Percentiles rank a stretch among this genome's conserved stretches.
These are phyloP conservation scores for Trichosanthes cucumerina DNA, from an alignment of 306 rosid species.

Conservation along the genomic window DNA sequence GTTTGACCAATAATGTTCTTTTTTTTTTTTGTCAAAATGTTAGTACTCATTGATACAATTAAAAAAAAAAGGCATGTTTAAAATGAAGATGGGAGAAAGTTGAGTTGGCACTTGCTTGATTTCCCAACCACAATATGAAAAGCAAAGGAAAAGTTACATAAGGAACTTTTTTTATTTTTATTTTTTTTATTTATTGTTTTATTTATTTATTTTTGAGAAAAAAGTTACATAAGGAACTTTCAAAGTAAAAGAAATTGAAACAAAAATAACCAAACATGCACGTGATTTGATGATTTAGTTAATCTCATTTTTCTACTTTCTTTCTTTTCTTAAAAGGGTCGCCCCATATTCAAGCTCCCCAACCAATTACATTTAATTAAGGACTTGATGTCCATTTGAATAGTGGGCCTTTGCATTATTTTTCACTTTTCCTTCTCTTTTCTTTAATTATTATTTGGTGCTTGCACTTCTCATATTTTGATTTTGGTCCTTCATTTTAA, in stretches of 20 bases:
- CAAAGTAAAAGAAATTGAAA: not conserved
- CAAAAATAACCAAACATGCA: not conserved
- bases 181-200: no score
- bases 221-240: not conserved
- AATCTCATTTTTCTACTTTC: not conserved
- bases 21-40: not conserved
- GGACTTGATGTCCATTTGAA: not conserved
- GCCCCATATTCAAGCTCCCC: no score
- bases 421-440: not conserved
- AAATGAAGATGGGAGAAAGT: not conserved
- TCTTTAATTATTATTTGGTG: not conserved
- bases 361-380: not conserved
- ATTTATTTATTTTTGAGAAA: not conserved
- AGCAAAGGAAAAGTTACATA: not conserved
- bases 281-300: not conserved
- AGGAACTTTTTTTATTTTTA: not conserved
- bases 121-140: not conserved
- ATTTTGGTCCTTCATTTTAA: not conserved
- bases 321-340: not conserved
- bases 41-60: not conserved
- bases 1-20: not conserved
- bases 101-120: not conserved
- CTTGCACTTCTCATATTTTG: not conserved
- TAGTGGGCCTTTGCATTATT: not conserved
- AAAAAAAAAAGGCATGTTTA: not conserved